A percentile compares a stretch with the other conserved stretches of the same genome.
phyloP scores from a whole-genome alignment of 768 basidiomycete genomes.

The Leccinum disarticulatum region DNA sequence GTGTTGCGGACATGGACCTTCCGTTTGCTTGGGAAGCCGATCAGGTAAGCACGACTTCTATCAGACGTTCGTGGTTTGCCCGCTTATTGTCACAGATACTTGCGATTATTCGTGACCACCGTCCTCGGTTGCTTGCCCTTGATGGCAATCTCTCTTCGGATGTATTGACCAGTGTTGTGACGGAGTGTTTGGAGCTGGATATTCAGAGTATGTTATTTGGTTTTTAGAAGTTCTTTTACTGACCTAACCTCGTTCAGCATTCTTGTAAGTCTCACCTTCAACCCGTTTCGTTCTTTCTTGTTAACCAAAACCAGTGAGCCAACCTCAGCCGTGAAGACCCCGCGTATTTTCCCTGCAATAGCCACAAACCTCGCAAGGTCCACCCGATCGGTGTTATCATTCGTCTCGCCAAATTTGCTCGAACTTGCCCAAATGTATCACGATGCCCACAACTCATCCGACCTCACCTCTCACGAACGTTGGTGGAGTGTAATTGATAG shows the following conservation, averaged over 20 bases:
- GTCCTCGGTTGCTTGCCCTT: constrained; percentile 62
- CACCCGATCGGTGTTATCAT: constrained; percentile 53
- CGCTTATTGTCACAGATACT: constrained; percentile 43
- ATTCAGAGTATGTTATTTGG: constrained; percentile 51
- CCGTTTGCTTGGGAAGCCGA: constrained; percentile 48
- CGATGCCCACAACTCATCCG: constrained; percentile 44
- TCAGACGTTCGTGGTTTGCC: neutral
- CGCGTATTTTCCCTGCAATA: constrained; percentile 65
- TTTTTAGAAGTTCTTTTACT: neutral
- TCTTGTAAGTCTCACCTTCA: constrained; percentile 57
- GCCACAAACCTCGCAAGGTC: constrained; percentile 36
- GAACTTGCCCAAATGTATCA: constrained; percentile 69
- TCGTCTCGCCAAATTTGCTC: constrained; percentile 80
- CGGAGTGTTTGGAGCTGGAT: constrained; percentile 44
- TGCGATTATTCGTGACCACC: constrained; percentile 44
- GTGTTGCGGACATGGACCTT: constrained; percentile 90
- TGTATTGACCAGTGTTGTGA: constrained; percentile 50
- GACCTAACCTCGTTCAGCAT: constrained; percentile 44
- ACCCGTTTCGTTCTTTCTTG: neutral
- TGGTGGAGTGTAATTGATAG: constrained; percentile 71
- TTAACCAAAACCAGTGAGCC: constrained; percentile 66
- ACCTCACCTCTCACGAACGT: constrained; percentile 49
- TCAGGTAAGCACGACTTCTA: constrained; percentile 35
- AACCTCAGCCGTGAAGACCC: constrained; percentile 84
- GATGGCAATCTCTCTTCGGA: constrained; percentile 73